A percentile compares a stretch with the other conserved stretches of the same genome.
Evolutionary conservation across 257 asterid genomes (phyloP).

Genomic region (Solanum sparsipilum): DNA sequence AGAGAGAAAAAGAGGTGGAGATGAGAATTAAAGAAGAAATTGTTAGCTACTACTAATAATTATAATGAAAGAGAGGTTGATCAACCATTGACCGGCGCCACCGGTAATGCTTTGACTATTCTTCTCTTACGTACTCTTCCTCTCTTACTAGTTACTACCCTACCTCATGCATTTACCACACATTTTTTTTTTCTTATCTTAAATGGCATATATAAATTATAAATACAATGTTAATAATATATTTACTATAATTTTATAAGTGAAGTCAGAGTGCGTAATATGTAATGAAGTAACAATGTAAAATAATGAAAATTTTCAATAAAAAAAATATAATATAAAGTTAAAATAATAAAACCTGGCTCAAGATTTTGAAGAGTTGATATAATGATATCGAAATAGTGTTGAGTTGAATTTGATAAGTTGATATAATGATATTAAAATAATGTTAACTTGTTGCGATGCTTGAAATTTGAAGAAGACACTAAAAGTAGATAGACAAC

Average conservation of each 20-base stretch:
- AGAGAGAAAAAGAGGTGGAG: neutral
- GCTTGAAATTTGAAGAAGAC: neutral
- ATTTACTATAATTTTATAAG: no score
- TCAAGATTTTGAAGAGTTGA: neutral
- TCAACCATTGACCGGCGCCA: constrained; percentile 21
- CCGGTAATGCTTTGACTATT: constrained; percentile 22
- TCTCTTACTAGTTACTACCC: no score
- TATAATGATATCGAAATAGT: no score
- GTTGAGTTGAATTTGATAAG: neutral
- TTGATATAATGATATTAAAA: neutral
- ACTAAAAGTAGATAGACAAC: neutral
- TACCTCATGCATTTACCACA: neutral
- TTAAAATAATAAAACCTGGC: no score
- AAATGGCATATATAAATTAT: no score
- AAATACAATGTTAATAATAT: no score
- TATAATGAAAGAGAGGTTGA: neutral
- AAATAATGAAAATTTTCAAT: no score
- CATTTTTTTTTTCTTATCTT: neutral
- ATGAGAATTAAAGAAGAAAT: neutral
- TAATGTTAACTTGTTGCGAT: neutral
- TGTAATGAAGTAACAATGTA: no score
- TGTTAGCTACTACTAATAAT: neutral
- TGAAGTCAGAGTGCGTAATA: neutral
- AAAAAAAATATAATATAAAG: no score
- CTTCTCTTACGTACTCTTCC: neutral